phyloP scores from a whole-genome alignment of 1,139 yeast genomes.

The Blastobotrys arbuscula region DNA sequence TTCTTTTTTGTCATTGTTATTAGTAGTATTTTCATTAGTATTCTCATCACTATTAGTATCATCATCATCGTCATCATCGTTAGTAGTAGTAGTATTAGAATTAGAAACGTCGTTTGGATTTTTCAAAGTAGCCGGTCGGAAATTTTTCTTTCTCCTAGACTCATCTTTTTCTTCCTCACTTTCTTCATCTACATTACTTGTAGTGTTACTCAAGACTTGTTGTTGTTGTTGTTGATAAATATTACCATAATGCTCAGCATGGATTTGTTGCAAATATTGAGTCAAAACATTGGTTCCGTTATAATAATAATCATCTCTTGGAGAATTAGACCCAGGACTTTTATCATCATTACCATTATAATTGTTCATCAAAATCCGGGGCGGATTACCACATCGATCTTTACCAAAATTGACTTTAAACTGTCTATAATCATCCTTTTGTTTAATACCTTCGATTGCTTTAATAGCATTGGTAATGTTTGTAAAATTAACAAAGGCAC shows the following conservation, averaged over 20 bases:
- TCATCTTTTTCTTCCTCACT: not conserved
- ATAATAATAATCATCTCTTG: constrained; percentile 1
- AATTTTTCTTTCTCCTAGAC: not conserved
- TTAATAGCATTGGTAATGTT: constrained; percentile 81
- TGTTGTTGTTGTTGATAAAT: constrained; percentile 2
- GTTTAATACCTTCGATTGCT: constrained; percentile 66
- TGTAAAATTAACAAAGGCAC: constrained; percentile 90
- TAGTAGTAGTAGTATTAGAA: not conserved
- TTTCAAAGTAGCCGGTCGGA: not conserved
- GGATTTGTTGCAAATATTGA: constrained; percentile 66
- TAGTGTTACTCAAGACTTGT: not conserved
- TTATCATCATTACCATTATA: constrained; percentile 2
- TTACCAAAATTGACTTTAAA: constrained; percentile 83
- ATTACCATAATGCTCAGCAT: constrained; percentile 22
- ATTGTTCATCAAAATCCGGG: constrained; percentile 30
- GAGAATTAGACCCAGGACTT: not conserved
- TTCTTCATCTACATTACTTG: not conserved
- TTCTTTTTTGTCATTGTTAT: not conserved
- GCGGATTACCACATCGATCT: constrained; percentile 88
- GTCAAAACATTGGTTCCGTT: constrained; percentile 70
- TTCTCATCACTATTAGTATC: not conserved
- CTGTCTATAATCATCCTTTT: constrained; percentile 42
- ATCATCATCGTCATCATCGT: not conserved
- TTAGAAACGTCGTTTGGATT: not conserved
- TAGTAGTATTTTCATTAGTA: not conserved